A percentile compares a stretch with the other conserved stretches of the same genome.
These are phyloP conservation scores for Martiniozyma abietophila DNA, from an alignment of 805 yeast genomes.

Conservation along the genomic window DNA sequence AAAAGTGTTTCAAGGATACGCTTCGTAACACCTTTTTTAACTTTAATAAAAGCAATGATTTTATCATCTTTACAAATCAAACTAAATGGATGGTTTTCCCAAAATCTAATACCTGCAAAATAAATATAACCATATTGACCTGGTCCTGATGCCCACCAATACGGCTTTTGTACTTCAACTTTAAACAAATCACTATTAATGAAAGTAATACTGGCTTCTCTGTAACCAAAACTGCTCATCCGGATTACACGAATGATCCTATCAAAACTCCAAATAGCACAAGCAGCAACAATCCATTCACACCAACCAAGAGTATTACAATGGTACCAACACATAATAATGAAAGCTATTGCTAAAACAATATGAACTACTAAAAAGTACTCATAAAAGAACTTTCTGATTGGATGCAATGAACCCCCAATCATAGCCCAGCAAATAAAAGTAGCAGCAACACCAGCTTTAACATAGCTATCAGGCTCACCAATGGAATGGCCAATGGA, in stretches of 20 bases:
- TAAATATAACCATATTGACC: conserved; percentile 51
- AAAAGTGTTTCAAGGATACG: conserved; percentile 28
- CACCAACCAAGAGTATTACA: conserved; percentile 30
- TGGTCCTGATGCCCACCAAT: conserved; percentile 39
- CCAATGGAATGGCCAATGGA: conserved; percentile 26
- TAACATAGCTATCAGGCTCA: conserved; percentile 8
- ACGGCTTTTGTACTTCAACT: conserved; percentile 43
- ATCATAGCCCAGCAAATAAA: conserved; percentile 33
- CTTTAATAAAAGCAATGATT: conserved; percentile 34
- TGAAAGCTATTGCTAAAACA: conserved; percentile 41
- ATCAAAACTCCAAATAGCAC: conserved; percentile 44
- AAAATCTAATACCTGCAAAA: conserved; percentile 42
- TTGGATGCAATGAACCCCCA: conserved; percentile 38
- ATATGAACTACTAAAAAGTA: conserved; percentile 51
- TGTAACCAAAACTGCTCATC: conserved; percentile 18
- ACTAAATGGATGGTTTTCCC: conserved; percentile 73
- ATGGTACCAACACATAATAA: conserved; percentile 52
- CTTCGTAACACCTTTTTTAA: conserved; percentile 45
- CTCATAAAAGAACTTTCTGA: conserved; percentile 53
- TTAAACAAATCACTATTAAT: conserved; percentile 29
- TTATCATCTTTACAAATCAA: conserved; percentile 31
- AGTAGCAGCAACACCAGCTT: conserved; percentile 33
- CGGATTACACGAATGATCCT: conserved; percentile 35
- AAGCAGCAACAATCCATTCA: conserved; percentile 29
- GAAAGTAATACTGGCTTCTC: conserved; percentile 15